Base-by-base conservation (phyloP, 139 green algal species). In the Dunaliella sp. region DNA sequence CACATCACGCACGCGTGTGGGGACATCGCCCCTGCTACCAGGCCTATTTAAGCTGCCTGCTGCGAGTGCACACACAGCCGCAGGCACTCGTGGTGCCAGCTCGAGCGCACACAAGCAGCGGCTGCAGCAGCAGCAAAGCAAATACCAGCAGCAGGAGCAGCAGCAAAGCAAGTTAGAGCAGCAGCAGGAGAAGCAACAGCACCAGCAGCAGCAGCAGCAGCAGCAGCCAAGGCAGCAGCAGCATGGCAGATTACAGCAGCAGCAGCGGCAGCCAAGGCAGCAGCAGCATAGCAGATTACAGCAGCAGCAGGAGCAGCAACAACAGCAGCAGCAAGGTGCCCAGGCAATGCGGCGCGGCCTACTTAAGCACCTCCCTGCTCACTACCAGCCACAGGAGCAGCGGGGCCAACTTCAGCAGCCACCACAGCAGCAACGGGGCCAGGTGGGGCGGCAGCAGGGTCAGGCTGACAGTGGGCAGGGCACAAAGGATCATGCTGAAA, bases 151-250 rank as follows among this genome's bases (percentile, higher is more conserved):
- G 3, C 30, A 80, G 30, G 12, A 80, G 30, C 74, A 80, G 30
- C 30, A 80, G 30, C 74, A 80, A 33, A 22, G 31, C 31, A 3
- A 80, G 12, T 22, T 3, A 12, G 3, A 80, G 12, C 74, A 80
- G 74, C 74, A 80, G 74, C 48, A 65, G 48, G 7, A 65, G 48
- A 7, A 65, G 48, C 48, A 65, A 16, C 74, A 80, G 74, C 31
- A 34, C 32, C 78, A 83, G 78, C 34, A 83, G 78, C 78, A 83
- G 22, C 78, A 32, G 34, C 7, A 22, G 28, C 32, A 22, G 34
- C 22, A 59, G 22, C 33, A 83, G 48, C 78, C 32, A 48, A 32
- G 48, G 34, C 78, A 83, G 78, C 34, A 83, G 78, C 78, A 83
- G n/a, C n/a, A n/a, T n/a, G n/a, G n/a, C n/a, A n/a, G n/a, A n/a